A percentile compares a stretch with the other conserved stretches of the same genome.
phyloP scores from a whole-genome alignment of 257 asterid species.

The Asclepias syriaca region DNA sequence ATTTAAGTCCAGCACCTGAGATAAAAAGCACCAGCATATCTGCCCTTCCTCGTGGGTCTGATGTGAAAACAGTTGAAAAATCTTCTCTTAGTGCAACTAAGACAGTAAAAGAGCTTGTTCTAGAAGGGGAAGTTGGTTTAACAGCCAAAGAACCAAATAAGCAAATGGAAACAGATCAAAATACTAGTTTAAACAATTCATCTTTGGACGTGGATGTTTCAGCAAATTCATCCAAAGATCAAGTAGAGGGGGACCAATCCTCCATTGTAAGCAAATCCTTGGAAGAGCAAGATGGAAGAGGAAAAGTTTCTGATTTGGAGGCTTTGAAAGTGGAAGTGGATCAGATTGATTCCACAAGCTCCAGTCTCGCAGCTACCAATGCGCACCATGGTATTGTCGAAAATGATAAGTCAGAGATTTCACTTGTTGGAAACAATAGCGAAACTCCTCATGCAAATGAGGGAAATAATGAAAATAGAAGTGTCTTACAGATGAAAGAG shows the following conservation, averaged over 20 bases:
- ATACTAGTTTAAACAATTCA: constrained; percentile 3
- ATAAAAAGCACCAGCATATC: constrained; percentile 19
- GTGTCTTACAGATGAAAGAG: constrained; percentile 14
- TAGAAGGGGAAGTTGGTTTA: constrained; percentile 19
- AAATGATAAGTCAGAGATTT: constrained; percentile 13
- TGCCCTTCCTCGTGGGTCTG: constrained; percentile 18
- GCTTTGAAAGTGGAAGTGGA: constrained; percentile 17
- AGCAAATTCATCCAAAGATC: constrained; percentile 21
- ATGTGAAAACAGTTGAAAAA: constrained; percentile 20
- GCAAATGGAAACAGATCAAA: constrained; percentile 11
- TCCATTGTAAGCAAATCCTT: constrained; percentile 22
- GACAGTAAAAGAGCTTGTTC: constrained; percentile 22
- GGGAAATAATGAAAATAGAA: constrained; percentile 20
- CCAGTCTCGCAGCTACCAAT: constrained; percentile 11
- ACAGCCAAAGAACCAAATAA: constrained; percentile 9
- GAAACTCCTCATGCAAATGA: constrained; percentile 12
- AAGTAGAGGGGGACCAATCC: constrained; percentile 26
- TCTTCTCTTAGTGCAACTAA: constrained; percentile 21
- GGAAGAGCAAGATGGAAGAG: constrained; percentile 27
- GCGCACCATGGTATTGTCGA: neutral
- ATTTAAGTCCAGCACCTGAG: constrained; percentile 16
- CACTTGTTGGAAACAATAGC: constrained; percentile 18
- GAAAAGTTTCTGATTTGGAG: constrained; percentile 15
- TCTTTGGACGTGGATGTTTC: constrained; percentile 22
- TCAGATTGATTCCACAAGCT: constrained; percentile 15